Base-by-base conservation (phyloP, 192 early-diverging fungal genomes). In the Coemansia pectinata region DNA sequence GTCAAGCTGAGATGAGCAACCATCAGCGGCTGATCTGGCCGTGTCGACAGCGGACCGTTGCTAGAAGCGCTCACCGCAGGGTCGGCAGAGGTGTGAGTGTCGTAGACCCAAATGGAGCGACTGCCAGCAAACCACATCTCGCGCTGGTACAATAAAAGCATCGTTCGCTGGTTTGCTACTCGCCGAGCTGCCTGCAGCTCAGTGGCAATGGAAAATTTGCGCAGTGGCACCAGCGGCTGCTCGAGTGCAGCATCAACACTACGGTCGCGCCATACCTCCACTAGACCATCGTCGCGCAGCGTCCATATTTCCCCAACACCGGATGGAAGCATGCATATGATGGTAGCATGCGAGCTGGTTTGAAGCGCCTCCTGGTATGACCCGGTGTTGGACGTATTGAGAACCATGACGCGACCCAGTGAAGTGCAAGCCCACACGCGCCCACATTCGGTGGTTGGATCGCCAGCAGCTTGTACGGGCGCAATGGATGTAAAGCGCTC, bases 111-210 rank as follows among this genome's bases (percentile, higher is more conserved):
- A 10, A 77, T 59, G 34, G 65, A 61, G 72, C 80, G 80, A 0
- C 34, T 39, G 68, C 75, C 75, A 3, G 80, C 74, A 61, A 83
- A 70, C 80, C 80, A 83, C 66, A 83, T 65, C 69, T 77, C 75
- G 45, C 71, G 80, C 59, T 60, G 68, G 39, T 57, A 52, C 62
- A 74, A 50, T 31, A 76, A 48, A 63, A 70, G 19, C 23, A 67
- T 62, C 17, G 64, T 61, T 23, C 69, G 62, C 58, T 57, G 60
- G 15, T 36, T 57, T 6, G 69, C 62, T 29, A 66, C 39, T 29
- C 75, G 61, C 29, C 80, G 80, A 21, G 76, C 71, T 29, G 62
- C 52, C 50, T 65, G 69, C 47, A 77, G 40, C 66, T 77, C 80
- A 52, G 47, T 63, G 2, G 64, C 62, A 12, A 83, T 77, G 31